A percentile compares a stretch with the other conserved stretches of the same genome.
Evolutionary conservation across 192 early-diverging fungal genomes (phyloP).

Genomic region (Gonapodya prolifera): DNA sequence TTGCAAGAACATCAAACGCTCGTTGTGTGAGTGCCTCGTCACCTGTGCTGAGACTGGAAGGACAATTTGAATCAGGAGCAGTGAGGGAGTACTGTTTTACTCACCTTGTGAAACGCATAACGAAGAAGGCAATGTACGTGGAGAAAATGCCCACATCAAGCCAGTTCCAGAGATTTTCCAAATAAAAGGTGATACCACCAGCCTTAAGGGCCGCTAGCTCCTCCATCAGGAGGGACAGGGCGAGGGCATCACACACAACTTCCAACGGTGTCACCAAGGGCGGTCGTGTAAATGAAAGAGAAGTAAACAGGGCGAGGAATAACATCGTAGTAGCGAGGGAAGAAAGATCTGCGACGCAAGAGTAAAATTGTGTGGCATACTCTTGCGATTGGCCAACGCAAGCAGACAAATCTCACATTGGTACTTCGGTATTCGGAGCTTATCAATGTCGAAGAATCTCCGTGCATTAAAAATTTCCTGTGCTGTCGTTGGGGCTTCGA

Average conservation of each 20-base stretch:
- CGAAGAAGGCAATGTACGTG: background rate
- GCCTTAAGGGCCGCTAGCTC: background rate
- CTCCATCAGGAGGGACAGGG: background rate
- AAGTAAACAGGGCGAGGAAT: background rate
- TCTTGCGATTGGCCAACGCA: background rate
- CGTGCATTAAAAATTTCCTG: background rate
- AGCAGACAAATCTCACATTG: background rate
- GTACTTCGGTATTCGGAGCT: background rate
- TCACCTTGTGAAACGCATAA: background rate
- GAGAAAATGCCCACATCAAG: background rate
- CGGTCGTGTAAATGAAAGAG: background rate
- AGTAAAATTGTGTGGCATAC: background rate
- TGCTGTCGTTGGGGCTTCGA: background rate
- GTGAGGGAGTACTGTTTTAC: background rate
- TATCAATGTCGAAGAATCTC: background rate
- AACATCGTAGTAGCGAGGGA: background rate
- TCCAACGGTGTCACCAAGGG: background rate
- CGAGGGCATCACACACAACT: background rate
- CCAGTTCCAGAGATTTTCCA: constrained; percentile 1
- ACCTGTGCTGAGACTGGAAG: background rate
- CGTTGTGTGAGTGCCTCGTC: background rate
- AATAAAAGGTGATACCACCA: background rate
- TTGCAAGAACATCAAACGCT: background rate
- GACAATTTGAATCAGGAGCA: background rate
- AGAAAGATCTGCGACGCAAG: background rate